Percentiles rank a stretch among this genome's conserved stretches.
phyloP scores from a whole-genome alignment of 768 basidiomycete species.

The Serendipita indica region DNA sequence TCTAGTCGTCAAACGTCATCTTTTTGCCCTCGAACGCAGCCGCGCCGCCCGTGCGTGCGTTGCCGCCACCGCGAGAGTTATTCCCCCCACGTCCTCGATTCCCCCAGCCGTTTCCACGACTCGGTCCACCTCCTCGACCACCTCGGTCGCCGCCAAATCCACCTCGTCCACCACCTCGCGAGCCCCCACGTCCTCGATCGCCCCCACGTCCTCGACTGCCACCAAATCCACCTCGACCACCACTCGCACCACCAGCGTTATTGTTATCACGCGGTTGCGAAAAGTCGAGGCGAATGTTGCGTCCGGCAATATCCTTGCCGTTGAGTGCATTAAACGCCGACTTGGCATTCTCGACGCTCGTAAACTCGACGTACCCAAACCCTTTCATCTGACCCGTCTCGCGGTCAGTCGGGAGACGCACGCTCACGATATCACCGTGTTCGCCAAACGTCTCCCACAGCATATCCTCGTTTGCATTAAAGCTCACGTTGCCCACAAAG shows the following conservation, averaged over 20 bases:
- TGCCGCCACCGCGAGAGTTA: slow-evolving; percentile 29
- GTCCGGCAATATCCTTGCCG: slow-evolving; percentile 68
- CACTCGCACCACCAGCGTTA: slow-evolving; percentile 37
- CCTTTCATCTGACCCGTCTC: slow-evolving; percentile 86
- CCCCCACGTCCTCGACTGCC: slow-evolving; percentile 25
- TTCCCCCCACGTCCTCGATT: slow-evolving; percentile 17
- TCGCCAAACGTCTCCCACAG: slow-evolving; percentile 87
- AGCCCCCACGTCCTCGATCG: slow-evolving; percentile 23
- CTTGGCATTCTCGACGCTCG: slow-evolving; percentile 61
- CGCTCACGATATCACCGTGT: slow-evolving; percentile 68
- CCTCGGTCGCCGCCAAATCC: slow-evolving; percentile 25
- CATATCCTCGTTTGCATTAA: slow-evolving; percentile 59
- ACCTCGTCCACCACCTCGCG: slow-evolving; percentile 22
- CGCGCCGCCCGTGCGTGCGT: slow-evolving; percentile 49
- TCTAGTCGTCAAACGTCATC: slow-evolving; percentile 42
- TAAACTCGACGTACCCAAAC: slow-evolving; percentile 93
- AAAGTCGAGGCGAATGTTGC: slow-evolving; percentile 69
- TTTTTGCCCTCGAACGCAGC: slow-evolving; percentile 52
- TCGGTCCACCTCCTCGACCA: slow-evolving; percentile 29
- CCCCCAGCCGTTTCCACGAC: slow-evolving; percentile 25
- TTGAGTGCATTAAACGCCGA: slow-evolving; percentile 57
- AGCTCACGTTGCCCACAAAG: slow-evolving; percentile 87
- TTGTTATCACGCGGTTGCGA: slow-evolving; percentile 60
- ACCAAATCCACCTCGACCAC: slow-evolving; percentile 21
- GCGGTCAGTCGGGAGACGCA: slow-evolving; percentile 83